phyloP scores from a whole-genome alignment of 1,284 basidiomycete species.

The Pyrrhoderma lamaoense region DNA sequence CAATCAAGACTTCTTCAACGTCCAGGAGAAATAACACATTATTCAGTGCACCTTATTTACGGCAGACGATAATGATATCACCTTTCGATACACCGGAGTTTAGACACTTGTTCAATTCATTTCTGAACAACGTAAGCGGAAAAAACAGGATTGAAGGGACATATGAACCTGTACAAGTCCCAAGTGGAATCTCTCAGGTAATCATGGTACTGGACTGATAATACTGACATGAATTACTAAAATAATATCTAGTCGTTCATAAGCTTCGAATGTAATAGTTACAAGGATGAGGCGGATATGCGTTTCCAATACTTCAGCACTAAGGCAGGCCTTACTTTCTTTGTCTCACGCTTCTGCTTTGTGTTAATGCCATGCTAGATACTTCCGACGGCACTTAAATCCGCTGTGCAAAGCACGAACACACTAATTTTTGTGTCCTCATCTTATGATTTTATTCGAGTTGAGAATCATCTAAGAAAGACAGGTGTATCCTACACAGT shows the following conservation, averaged over 20 bases:
- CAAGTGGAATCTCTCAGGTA: conserved; percentile 75
- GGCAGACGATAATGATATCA: conserved; percentile 87
- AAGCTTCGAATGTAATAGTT: conserved; percentile 66
- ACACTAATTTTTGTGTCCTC: conserved; percentile 89
- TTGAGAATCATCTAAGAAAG: conserved; percentile 83
- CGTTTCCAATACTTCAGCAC: conserved; percentile 84
- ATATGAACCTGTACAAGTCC: conserved; percentile 70
- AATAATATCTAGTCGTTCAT: conserved; percentile 49
- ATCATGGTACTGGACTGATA: conserved; percentile 1
- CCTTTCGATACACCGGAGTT: conserved; percentile 88
- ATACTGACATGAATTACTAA: background rate
- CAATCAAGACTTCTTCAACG: conserved; percentile 1
- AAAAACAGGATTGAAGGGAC: conserved; percentile 63
- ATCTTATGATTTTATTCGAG: conserved; percentile 93
- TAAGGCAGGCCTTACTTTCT: conserved; percentile 44
- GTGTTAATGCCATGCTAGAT: conserved; percentile 38
- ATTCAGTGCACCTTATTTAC: conserved; percentile 66
- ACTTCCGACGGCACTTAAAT: conserved; percentile 76
- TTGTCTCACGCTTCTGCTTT: background rate
- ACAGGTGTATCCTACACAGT: conserved; percentile 69
- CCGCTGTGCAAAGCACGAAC: conserved; percentile 85
- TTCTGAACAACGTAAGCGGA: conserved; percentile 79
- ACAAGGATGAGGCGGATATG: conserved; percentile 78
- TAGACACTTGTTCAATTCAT: conserved; percentile 67
- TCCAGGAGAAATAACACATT: conserved; percentile 5